Percentiles rank a stretch among this genome's conserved stretches.
Evolutionary conservation across 1,139 yeast species (phyloP).

Genomic region (Ogataea hybrid): DNA sequence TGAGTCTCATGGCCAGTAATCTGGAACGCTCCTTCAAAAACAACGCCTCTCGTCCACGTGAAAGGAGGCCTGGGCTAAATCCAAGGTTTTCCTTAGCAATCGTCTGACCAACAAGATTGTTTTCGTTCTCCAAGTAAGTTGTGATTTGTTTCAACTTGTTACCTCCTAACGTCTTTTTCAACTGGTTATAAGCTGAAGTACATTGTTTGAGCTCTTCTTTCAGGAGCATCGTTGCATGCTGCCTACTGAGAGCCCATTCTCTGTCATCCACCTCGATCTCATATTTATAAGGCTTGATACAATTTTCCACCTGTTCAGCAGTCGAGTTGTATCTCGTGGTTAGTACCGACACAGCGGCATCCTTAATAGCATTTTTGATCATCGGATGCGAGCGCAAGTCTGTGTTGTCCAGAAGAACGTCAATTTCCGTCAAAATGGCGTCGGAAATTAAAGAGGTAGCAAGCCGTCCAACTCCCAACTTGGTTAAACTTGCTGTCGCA

Average conservation of each 20-base stretch:
- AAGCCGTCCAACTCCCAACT: conserved; percentile 88
- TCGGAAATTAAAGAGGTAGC: conserved; percentile 82
- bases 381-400: conserved; percentile 80
- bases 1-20: conserved; percentile 71
- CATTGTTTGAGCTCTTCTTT: conserved; percentile 88
- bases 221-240: conserved; percentile 68
- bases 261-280: conserved; percentile 95
- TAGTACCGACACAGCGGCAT: conserved; percentile 80
- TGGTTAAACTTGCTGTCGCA: conserved; percentile 80
- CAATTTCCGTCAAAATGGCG: conserved; percentile 75
- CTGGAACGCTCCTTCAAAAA: conserved; percentile 76
- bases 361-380: conserved; percentile 77
- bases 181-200: conserved; percentile 56
- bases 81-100: conserved; percentile 38
- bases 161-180: conserved; percentile 76
- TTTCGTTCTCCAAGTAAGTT: conserved; percentile 60
- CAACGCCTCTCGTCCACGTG: conserved; percentile 80
- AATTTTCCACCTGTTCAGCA: conserved; percentile 97
- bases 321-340: conserved; percentile 82
- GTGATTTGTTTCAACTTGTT: conserved; percentile 81
- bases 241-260: conserved; percentile 85
- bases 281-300: conserved; percentile 95
- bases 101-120: conserved; percentile 45
- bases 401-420: conserved; percentile 67
- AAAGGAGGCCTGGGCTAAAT: conserved; percentile 49